phyloP scores from a whole-genome alignment of 768 basidiomycete species.

The Omphalotus guepiniiformis region DNA sequence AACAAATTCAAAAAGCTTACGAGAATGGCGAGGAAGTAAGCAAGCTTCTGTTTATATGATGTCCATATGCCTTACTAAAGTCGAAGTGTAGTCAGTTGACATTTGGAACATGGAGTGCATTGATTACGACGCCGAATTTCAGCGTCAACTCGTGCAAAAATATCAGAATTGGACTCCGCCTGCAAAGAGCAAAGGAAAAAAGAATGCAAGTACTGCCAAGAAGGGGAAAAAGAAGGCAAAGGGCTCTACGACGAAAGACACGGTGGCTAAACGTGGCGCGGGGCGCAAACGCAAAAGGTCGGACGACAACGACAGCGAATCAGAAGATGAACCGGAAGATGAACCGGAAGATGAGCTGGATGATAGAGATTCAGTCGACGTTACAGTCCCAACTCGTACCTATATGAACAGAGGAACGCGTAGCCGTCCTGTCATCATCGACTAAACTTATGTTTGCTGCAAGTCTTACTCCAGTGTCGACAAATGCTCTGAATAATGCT shows the following conservation, averaged over 20 bases:
- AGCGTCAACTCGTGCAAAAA: conserved; percentile 1
- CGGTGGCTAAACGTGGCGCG: background rate
- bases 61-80: background rate
- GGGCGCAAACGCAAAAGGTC: background rate
- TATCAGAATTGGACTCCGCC: background rate
- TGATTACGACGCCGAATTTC: conserved; percentile 10
- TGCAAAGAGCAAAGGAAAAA: background rate
- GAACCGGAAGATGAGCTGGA: no score
- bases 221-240: background rate
- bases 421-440: no score
- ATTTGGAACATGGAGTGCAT: conserved; percentile 12
- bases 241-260: background rate
- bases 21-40: background rate
- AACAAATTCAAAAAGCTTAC: background rate
- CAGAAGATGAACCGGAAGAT: no score
- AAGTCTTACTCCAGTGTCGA: no score
- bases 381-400: no score
- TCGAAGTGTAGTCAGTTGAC: background rate
- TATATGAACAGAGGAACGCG: no score
- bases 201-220: background rate
- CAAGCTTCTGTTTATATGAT: no score
- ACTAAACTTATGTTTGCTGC: no score
- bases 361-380: no score
- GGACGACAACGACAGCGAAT: background rate
- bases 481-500: no score